Evolutionary conservation across 139 green algal genomes (phyloP).

Genomic region (Monoraphidium neglectum): DNA sequence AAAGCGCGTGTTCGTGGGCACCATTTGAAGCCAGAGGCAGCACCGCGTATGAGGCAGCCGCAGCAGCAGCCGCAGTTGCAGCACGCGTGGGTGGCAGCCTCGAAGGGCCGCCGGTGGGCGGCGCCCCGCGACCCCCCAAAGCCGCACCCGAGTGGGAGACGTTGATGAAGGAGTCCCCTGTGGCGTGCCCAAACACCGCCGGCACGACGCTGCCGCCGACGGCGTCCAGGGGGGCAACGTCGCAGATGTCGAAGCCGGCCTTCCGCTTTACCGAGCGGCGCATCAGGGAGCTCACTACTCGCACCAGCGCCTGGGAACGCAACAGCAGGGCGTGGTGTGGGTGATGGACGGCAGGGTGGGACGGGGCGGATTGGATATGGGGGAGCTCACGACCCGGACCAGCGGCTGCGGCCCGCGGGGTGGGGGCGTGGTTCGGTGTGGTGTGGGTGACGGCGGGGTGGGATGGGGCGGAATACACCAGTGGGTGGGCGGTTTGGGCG

Average conservation of each 20-base stretch:
- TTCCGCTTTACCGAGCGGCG: conserved; percentile 69
- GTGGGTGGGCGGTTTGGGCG: no score
- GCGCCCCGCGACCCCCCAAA: background rate
- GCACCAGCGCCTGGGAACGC: conserved; percentile 33
- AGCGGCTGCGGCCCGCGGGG: no score
- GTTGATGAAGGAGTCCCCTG: conserved; percentile 81
- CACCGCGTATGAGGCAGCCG: no score
- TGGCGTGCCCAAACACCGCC: conserved; percentile 91
- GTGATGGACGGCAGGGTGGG: background rate
- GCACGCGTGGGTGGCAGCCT: conserved; percentile 64
- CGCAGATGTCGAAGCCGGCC: conserved; percentile 82
- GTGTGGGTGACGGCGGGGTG: no score
- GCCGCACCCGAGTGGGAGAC: conserved; percentile 67
- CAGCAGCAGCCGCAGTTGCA: no score
- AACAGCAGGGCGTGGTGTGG: background rate
- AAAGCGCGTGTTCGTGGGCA: no score
- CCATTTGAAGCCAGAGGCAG: no score
- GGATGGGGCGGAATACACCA: no score
- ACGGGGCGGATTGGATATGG: no score
- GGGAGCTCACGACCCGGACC: no score
- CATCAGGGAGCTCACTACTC: conserved; percentile 75
- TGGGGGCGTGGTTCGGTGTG: no score
- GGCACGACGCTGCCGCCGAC: conserved; percentile 71
- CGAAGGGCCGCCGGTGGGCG: background rate
- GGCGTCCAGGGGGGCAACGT: conserved; percentile 61